These are phyloP conservation scores for Anthracocystis panici-leucophaei DNA, from an alignment of 1,284 basidiomycete genomes.

Conservation along the genomic window DNA sequence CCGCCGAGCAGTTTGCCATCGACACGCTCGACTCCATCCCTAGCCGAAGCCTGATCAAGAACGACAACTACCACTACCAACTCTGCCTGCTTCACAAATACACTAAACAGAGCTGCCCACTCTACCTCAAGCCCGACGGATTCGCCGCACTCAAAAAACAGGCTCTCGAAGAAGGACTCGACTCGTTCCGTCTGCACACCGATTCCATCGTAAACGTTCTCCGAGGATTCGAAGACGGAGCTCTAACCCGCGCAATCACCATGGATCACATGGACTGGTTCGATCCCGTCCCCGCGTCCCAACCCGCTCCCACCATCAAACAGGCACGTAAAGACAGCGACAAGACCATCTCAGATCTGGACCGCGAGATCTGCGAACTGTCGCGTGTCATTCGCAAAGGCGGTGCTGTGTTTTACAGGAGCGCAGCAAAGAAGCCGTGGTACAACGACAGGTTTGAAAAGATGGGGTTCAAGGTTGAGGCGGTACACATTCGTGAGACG, in stretches of 20 bases:
- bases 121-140: slow-evolving; percentile 78
- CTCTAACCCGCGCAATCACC: slow-evolving; percentile 72
- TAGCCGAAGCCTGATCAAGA: slow-evolving; percentile 57
- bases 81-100: slow-evolving; percentile 76
- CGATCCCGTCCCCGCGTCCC: slow-evolving; percentile 73
- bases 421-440: slow-evolving; percentile 80
- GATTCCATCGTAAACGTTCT: slow-evolving; percentile 81
- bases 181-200: slow-evolving; percentile 81
- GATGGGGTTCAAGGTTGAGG: slow-evolving; percentile 67
- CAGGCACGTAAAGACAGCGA: slow-evolving; percentile 70
- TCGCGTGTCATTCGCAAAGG: slow-evolving; percentile 76
- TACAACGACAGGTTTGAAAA: slow-evolving; percentile 76
- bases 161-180: slow-evolving; percentile 72
- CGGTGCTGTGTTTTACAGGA: slow-evolving; percentile 79
- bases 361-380: slow-evolving; percentile 77
- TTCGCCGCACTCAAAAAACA: slow-evolving; percentile 76
- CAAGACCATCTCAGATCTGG: slow-evolving; percentile 72
- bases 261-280: slow-evolving; percentile 88
- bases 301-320: slow-evolving; percentile 70
- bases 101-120: slow-evolving; percentile 78
- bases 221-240: slow-evolving; percentile 61
- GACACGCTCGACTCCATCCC: slow-evolving; percentile 69
- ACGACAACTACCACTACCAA: slow-evolving; percentile 70
- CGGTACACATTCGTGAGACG: slow-evolving; percentile 67
- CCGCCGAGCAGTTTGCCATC: slow-evolving; percentile 67